Evolutionary conservation across 1,284 basidiomycete species (phyloP).

Genomic region (Melampsora americana): DNA sequence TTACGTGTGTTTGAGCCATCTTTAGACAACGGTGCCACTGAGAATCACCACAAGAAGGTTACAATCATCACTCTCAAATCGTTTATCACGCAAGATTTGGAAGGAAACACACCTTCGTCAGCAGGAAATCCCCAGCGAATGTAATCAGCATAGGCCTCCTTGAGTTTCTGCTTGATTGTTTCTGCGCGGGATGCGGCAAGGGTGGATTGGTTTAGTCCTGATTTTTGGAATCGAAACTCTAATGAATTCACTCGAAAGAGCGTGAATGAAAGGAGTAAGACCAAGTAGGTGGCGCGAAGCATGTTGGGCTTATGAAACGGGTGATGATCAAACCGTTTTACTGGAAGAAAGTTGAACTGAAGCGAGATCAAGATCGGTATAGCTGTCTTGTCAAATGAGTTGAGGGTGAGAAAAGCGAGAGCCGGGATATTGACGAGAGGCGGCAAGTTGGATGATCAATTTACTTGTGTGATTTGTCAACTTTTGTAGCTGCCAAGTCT

Average conservation of each 20-base stretch:
- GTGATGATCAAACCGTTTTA: neutral
- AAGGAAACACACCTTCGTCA: conserved; percentile 27
- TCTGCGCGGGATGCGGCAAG: conserved; percentile 20
- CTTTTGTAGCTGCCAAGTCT: too few relatives aligned
- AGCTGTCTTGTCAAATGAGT: too few relatives aligned
- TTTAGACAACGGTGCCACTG: conserved; percentile 29
- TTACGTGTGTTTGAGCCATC: conserved; percentile 32
- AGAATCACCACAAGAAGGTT: neutral
- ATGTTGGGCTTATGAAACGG: neutral
- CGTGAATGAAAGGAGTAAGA: neutral
- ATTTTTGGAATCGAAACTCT: conserved; percentile 11
- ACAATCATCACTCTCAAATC: neutral
- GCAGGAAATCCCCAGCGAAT: conserved; percentile 23
- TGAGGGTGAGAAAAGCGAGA: too few relatives aligned
- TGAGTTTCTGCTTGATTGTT: conserved; percentile 11
- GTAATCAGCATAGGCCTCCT: conserved; percentile 34
- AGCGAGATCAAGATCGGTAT: too few relatives aligned
- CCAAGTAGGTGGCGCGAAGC: neutral
- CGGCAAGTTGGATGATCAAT: too few relatives aligned
- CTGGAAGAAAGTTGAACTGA: too few relatives aligned
- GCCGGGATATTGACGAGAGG: too few relatives aligned
- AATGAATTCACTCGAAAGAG: neutral
- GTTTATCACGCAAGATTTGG: neutral
- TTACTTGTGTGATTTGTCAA: too few relatives aligned
- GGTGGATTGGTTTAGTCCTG: conserved; percentile 16